Base-by-base conservation (phyloP, 345 rosid species). In the Hypericum androsaemum region DNA sequence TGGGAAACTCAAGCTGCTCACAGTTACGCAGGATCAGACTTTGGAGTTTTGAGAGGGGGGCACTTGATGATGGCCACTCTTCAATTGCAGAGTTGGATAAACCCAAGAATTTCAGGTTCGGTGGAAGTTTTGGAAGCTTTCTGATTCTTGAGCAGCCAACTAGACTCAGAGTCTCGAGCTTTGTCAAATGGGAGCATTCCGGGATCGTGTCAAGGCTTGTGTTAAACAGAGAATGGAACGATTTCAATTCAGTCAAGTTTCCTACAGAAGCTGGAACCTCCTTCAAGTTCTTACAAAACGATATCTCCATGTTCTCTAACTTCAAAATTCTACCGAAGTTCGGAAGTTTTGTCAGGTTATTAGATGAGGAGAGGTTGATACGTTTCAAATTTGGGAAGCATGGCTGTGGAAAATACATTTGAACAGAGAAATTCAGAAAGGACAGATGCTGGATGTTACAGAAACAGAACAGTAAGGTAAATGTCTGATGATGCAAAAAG, bases 21-120 rank as follows among this genome's bases (percentile, higher is more conserved):
- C 78, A 70, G 43, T 15, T 49, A 10, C 66, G 48, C 5, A 70
- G 45, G 52, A 58, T 50, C 63, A 74, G 53, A 9, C 17, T 10
- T 0, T 12, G 6, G 6, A 43, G 46, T 12, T 14, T 11, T 5
- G 12, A 5, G 6, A 43, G 12, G 12, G 10, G 6, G 8, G 10
- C 12, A 43, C 10, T 11, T 43, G 46, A 43, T 6, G 12, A 6
- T 6, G 46, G 46, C 12, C 10, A 14, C 12, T 11, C 12, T 14
- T 6, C 46, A 43, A 43, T 43, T 12, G 12, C 12, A 43, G 46
- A 10, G 12, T 43, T 6, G 12, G 6, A 5, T 10, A 43, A 43
- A 6, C 5, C 46, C 46, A 43, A 43, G 12, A 12, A 43, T 43
- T 43, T 14, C 46, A 43, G 10, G 5, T 12, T 12, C 12, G 12